Percentiles rank a stretch among this genome's conserved stretches.
These are phyloP conservation scores for Fusarium sp. DNA, from an alignment of 2,329 filamentous ascomycete species.

Conservation along the genomic window DNA sequence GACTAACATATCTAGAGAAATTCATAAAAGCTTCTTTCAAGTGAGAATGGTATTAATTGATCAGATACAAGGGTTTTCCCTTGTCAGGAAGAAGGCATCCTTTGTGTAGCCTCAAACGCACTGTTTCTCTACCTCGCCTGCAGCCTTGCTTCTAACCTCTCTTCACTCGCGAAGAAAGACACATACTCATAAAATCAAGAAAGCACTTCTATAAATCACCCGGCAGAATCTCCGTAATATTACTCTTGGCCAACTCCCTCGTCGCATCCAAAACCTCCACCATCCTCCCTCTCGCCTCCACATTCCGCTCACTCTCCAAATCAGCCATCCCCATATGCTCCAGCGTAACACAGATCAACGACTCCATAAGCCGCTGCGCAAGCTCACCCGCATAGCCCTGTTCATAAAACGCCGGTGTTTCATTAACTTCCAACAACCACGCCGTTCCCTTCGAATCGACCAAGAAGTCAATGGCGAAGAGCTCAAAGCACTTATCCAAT, in stretches of 20 bases:
- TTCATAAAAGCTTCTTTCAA: not conserved
- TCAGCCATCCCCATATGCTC: slow-evolving; percentile 45
- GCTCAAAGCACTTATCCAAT: slow-evolving; percentile 50
- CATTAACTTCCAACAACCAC: slow-evolving; percentile 52
- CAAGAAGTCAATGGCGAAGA: slow-evolving; percentile 51
- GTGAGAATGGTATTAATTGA: fast-evolving
- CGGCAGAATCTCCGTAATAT: slow-evolving; percentile 37
- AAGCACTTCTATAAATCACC: not conserved
- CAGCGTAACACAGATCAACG: slow-evolving; percentile 46
- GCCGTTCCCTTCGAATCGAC: slow-evolving; percentile 45
- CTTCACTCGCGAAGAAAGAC: fast-evolving
- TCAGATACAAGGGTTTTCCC: not conserved
- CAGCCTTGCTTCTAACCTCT: not conserved
- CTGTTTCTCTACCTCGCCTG: not conserved
- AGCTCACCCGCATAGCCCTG: slow-evolving; percentile 47
- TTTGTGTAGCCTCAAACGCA: not conserved
- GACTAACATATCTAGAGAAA: fast-evolving
- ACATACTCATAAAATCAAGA: fast-evolving
- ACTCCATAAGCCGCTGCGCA: slow-evolving; percentile 49
- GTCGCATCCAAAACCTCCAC: slow-evolving; percentile 35
- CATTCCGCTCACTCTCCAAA: not conserved
- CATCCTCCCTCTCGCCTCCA: slow-evolving; percentile 3
- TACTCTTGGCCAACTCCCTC: slow-evolving; percentile 32
- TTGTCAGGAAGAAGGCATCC: not conserved
- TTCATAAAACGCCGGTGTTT: slow-evolving; percentile 52